A percentile compares a stretch with the other conserved stretches of the same genome.
Conservation (phyloP, 495 filamentous ascomycete species). For the Bacidia gigantensis region DNA sequence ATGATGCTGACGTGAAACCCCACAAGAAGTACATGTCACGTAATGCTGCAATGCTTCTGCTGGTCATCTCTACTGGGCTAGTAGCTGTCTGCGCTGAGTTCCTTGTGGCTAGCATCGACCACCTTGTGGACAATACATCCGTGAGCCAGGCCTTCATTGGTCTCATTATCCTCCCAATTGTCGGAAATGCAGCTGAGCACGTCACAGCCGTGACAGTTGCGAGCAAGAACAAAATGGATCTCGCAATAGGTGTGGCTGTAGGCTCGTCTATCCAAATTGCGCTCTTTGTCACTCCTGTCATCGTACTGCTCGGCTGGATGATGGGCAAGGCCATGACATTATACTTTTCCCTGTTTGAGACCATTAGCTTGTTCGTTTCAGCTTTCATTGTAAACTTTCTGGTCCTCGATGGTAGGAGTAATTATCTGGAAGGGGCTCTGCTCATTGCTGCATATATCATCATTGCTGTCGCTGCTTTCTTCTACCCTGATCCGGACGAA, state of each 20-base stretch:
- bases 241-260: slow-evolving; percentile 80
- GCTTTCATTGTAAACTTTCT: slow-evolving; percentile 80
- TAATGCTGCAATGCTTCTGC: slow-evolving; percentile 56
- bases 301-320: slow-evolving; percentile 82
- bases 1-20: slow-evolving; percentile 23
- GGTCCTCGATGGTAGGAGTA: slow-evolving; percentile 73
- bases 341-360: slow-evolving; percentile 89
- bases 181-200: slow-evolving; percentile 88
- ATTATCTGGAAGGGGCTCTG: slow-evolving; percentile 77
- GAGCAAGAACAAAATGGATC: slow-evolving; percentile 91
- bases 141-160: slow-evolving; percentile 74
- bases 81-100: slow-evolving; percentile 84
- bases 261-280: slow-evolving; percentile 82
- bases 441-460: slow-evolving; percentile 75
- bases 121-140: slow-evolving; percentile 47
- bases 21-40: slow-evolving; percentile 51
- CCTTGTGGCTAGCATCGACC: slow-evolving; percentile 66
- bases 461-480: slow-evolving; percentile 53
- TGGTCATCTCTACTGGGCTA: slow-evolving; percentile 61
- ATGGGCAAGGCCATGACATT: slow-evolving; percentile 71
- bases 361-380: slow-evolving; percentile 70
- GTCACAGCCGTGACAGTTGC: slow-evolving; percentile 81
- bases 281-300: slow-evolving; percentile 76
- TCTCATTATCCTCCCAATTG: slow-evolving; percentile 77
- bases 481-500: slow-evolving; percentile 41